These are phyloP conservation scores for Tricholoma saponaceum DNA, from an alignment of 768 basidiomycete genomes.

Conservation along the genomic window DNA sequence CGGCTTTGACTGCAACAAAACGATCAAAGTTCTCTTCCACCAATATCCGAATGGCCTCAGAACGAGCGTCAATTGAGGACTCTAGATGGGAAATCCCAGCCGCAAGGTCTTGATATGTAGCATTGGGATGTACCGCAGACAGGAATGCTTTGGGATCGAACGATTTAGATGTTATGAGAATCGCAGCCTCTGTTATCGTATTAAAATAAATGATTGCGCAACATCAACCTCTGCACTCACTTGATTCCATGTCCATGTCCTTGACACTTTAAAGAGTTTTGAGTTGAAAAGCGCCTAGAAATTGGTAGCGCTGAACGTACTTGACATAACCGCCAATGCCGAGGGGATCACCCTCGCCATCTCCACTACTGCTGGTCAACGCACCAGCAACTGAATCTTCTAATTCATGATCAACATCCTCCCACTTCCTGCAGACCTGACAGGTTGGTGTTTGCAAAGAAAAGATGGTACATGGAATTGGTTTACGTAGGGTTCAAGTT, in stretches of 20 bases:
- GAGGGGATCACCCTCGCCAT: conserved; percentile 70
- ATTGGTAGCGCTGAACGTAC: conserved; percentile 32
- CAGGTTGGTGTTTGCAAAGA: conserved; percentile 2
- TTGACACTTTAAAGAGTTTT: conserved; percentile 39
- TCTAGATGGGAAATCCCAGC: conserved; percentile 71
- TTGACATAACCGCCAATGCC: conserved; percentile 66
- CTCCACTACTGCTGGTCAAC: conserved; percentile 53
- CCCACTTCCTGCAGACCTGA: conserved; percentile 64
- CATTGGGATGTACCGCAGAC: conserved; percentile 88
- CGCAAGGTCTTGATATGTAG: conserved; percentile 88
- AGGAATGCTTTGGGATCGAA: conserved; percentile 96
- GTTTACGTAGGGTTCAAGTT: conserved; percentile 70
- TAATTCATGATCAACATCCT: conserved; percentile 82
- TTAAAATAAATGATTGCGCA: not conserved
- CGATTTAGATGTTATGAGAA: conserved; percentile 85
- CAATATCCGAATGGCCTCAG: conserved; percentile 89
- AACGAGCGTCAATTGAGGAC: conserved; percentile 81
- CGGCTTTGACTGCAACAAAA: conserved; percentile 95
- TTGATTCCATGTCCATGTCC: conserved; percentile 74
- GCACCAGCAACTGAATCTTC: conserved; percentile 73
- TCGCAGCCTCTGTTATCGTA: conserved; percentile 57
- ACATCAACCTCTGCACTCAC: conserved; percentile 36
- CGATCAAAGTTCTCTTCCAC: conserved; percentile 98
- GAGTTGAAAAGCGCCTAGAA: not conserved
- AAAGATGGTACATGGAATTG: not conserved